Evolutionary conservation across 2,329 filamentous ascomycete genomes (phyloP), one percentile per base, ranked within the genome.

Genomic region (Endothia cerciana): DNA sequence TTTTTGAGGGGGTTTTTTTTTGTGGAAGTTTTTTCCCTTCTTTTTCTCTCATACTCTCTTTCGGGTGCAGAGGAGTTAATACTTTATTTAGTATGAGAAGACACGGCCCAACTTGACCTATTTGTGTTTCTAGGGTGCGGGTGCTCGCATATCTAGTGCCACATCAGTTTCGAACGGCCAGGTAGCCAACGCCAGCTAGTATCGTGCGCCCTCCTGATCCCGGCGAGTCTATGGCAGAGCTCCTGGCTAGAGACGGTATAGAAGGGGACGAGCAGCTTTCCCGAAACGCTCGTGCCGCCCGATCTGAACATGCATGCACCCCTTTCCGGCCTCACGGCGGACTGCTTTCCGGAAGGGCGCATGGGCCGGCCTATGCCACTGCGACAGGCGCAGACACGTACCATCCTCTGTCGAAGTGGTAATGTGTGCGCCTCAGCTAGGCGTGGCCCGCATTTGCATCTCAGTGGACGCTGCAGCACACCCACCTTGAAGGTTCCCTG

Each of bases 361-460:
- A n/a, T n/a, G n/a, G n/a, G n/a, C n/a, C n/a, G n/a, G 10, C 33
- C 47, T 43, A 25, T 25, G 33, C 36, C 55, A 58, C n/a, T 25
- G 4, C 33, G 36, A n/a, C n/a, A 4, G 13, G 30, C 8, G 33
- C 3, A 59, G 56, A 19, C 38, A 41, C 22, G 7, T 10, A 25
- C 22, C 36, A 22, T 11, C 33, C 36, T 22, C 38, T 13, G n/a
- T 58, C 13, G 10, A 15, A 28, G 33, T 8, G n/a, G n/a, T 25
- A 41, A n/a, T n/a, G 22, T 41, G 15, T 56, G 28, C 33, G 15
- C n/a, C 53, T 19, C 36, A 22, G 36, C 36, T 58, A 40, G 36
- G 53, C 56, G 47, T 65, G 65, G 47, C 63, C 60, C 56, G 57
- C 60, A 65, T 41, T 63, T 40, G 55, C n/a, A 7, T 45, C 15